Base-by-base conservation (phyloP, 768 basidiomycete species). In the Amanita rubescens region DNA sequence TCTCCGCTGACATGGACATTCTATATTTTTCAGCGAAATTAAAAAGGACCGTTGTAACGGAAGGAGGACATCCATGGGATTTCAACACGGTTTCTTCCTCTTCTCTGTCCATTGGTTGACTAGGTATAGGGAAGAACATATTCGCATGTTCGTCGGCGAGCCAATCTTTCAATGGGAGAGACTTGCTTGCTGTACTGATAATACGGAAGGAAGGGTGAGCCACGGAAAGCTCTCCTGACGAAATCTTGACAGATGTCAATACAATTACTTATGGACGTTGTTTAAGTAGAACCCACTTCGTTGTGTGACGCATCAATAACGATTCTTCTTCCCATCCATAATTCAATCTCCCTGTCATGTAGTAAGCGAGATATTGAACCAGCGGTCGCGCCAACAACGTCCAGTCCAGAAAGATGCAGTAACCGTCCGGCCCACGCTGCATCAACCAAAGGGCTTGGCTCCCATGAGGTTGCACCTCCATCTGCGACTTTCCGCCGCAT, bases 161-260 rank as follows among this genome's bases (percentile, higher is more conserved):
- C 84, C 83, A 86, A 60, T 85, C 82, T 59, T 80, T 79, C n/a
- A 84, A 67, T n/a, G 79, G 76, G 1, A 79, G 63, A 1, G 82
- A 82, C 60, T 80, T 83, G 35, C 82, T 83, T 5, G 82, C 78
- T 0, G 83, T 85, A 47, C 70, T 72, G 57, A 85, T 78, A 52
- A 82, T 65, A 24, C 84, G 75, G 70, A 85, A 82, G 4, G 82
- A 78, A 2, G 77, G 75, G 53, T 82, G 81, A 0, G 75, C 69
- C 19, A 77, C 64, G 5, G 75, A 75, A 7, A 83, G 73, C 32
- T 75, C 72, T 9, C 71, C 72, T 1, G 65, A 58, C 1, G 59
- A 46, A 10, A 68, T 51, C 67, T 69, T 54, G 48, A 37, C 24
- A 30, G 19, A 20, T 3, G 32, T 49, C 37, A 49, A 25, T 41